These are phyloP conservation scores for Medicago arabica DNA, from an alignment of 306 rosid species.

Conservation along the genomic window DNA sequence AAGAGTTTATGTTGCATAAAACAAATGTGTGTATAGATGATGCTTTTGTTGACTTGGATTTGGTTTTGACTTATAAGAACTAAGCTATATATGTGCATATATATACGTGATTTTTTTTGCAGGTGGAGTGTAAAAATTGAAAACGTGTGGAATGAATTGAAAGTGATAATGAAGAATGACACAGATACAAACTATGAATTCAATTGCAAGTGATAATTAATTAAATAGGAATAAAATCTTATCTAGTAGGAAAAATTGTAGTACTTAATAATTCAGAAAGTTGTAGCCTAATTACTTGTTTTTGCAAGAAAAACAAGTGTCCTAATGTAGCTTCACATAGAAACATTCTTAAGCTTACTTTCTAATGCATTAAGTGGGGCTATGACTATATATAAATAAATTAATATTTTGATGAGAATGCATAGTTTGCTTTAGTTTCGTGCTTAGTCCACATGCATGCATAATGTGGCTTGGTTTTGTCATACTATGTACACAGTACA, in stretches of 20 bases:
- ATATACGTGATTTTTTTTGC: conserved; percentile 15
- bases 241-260: neutral
- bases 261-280: neutral
- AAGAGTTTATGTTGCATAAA: conserved; percentile 4
- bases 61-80: conserved; percentile 12
- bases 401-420: conserved; percentile 16
- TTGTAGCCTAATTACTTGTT: neutral
- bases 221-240: conserved; percentile 9
- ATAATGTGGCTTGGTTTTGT: neutral
- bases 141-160: conserved; percentile 41
- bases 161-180: conserved; percentile 42
- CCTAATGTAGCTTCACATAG: neutral
- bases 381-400: conserved; percentile 1
- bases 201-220: conserved; percentile 47
- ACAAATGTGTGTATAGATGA: neutral
- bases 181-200: conserved; percentile 43
- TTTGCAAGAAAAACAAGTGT: conserved; percentile 35
- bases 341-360: conserved; percentile 10
- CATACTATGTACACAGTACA: no score
- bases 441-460: conserved; percentile 44
- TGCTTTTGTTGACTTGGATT: neutral
- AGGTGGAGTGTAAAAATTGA: conserved; percentile 35
- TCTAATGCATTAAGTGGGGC: neutral
- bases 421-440: conserved; percentile 42
- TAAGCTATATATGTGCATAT: conserved; percentile 8